These are phyloP conservation scores for Moesziomyces sp. DNA, from an alignment of 1,284 basidiomycete genomes.

Conservation along the genomic window DNA sequence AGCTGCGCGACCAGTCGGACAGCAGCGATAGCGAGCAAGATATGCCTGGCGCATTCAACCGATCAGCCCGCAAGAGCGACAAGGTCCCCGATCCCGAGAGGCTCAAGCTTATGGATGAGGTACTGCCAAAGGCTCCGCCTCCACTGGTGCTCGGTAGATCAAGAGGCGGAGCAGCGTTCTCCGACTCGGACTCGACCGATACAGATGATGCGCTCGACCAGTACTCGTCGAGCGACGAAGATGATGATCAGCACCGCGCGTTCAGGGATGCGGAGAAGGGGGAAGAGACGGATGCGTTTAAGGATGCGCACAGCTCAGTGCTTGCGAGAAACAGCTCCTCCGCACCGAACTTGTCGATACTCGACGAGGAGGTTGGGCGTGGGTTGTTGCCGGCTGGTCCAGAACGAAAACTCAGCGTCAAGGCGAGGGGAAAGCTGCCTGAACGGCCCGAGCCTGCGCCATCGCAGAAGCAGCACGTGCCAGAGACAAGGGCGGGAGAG, in stretches of 20 bases:
- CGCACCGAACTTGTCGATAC: constrained; percentile 20
- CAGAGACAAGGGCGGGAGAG: constrained; percentile 21
- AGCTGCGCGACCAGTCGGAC: constrained; percentile 22
- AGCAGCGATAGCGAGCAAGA: constrained; percentile 28
- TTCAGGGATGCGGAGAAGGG: constrained; percentile 18
- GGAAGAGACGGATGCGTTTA: constrained; percentile 13
- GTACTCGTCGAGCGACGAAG: constrained; percentile 44
- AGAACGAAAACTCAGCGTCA: constrained; percentile 20
- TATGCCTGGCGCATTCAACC: constrained; percentile 27
- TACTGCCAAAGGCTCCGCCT: constrained; percentile 45
- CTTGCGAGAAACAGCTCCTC: constrained; percentile 30
- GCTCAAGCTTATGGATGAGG: constrained; percentile 34
- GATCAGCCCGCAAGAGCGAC: not conserved
- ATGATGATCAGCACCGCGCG: constrained; percentile 34
- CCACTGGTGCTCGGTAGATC: constrained; percentile 49
- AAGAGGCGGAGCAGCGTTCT: constrained; percentile 51
- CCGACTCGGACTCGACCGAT: constrained; percentile 46
- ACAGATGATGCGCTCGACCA: constrained; percentile 35
- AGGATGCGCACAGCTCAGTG: constrained; percentile 17
- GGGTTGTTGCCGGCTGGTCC: not conserved
- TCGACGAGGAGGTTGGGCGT: not conserved
- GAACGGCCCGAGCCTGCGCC: constrained; percentile 9
- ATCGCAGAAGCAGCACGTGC: no score
- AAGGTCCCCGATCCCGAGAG: constrained; percentile 34
- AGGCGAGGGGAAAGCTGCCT: constrained; percentile 37